phyloP scores from a whole-genome alignment of 108 stramenopile species.

The Cyclotella sp. region DNA sequence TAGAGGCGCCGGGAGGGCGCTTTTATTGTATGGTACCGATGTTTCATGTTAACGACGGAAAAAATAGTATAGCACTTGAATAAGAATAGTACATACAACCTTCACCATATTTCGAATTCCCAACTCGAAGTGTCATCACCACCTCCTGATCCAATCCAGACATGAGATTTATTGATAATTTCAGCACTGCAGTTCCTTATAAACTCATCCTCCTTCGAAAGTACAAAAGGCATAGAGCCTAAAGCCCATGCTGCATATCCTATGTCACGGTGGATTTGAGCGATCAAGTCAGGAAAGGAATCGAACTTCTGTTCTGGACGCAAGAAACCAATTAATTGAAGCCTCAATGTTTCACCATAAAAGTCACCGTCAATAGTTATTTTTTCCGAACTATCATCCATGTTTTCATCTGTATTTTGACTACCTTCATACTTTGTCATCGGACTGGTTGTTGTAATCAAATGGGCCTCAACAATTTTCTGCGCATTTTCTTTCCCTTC shows the following conservation, averaged over 20 bases:
- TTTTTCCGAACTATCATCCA: conserved; percentile 14
- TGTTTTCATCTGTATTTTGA: conserved; percentile 22
- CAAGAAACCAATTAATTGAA: conserved; percentile 74
- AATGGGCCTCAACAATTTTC: conserved; percentile 91
- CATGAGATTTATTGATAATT: not conserved
- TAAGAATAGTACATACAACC: not conserved
- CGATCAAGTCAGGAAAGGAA: conserved; percentile 77
- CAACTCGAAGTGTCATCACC: conserved; percentile 80
- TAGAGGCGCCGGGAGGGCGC: conserved; percentile 88
- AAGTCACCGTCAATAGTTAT: conserved; percentile 66
- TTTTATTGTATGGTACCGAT: not conserved
- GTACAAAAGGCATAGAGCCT: conserved; percentile 52
- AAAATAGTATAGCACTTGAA: not conserved
- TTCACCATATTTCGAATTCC: conserved; percentile 68
- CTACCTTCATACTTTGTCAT: conserved; percentile 21
- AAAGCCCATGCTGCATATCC: conserved; percentile 65
- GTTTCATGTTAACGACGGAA: not conserved
- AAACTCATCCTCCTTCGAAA: conserved; percentile 56
- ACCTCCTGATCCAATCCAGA: conserved; percentile 76
- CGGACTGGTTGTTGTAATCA: conserved; percentile 62
- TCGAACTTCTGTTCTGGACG: conserved; percentile 86
- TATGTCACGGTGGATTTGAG: conserved; percentile 79
- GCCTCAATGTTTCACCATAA: conserved; percentile 80
- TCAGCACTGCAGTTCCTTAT: conserved; percentile 8
- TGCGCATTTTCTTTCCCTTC: conserved; percentile 86